These are phyloP conservation scores for Parachaetomium inaequale DNA, from an alignment of 495 filamentous ascomycete species.

Conservation along the genomic window DNA sequence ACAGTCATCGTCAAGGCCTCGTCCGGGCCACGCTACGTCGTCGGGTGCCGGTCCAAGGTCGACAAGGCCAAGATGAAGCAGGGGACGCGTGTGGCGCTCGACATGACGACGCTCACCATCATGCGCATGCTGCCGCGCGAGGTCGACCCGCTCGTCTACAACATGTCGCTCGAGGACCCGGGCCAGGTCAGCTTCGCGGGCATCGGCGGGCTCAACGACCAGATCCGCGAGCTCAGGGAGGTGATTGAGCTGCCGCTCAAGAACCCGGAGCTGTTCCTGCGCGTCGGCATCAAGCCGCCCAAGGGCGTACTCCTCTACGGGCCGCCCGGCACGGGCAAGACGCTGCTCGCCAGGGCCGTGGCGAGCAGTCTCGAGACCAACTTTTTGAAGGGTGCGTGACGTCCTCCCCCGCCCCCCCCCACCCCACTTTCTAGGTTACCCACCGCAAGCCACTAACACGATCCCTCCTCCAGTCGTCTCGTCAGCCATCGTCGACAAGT, in stretches of 20 bases:
- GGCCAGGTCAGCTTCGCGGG: slow-evolving; percentile 98
- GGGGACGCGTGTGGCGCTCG: slow-evolving; percentile 94
- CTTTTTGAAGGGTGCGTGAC: slow-evolving; percentile 81
- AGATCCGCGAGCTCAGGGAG: slow-evolving; percentile 95
- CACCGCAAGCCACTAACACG: neutral
- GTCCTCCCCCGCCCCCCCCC: neutral
- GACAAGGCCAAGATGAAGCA: slow-evolving; percentile 96
- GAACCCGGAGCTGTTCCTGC: slow-evolving; percentile 95
- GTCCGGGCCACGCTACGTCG: slow-evolving; percentile 95
- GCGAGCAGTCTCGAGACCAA: slow-evolving; percentile 97
- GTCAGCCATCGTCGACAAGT: slow-evolving; percentile 99
- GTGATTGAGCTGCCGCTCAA: slow-evolving; percentile 98
- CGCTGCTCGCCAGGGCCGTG: slow-evolving; percentile 88
- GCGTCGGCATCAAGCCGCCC: slow-evolving; percentile 98
- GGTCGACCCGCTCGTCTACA: slow-evolving; percentile 98
- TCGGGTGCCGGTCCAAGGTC: slow-evolving; percentile 97
- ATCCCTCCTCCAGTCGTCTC: slow-evolving; percentile 70
- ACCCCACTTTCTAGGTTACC: neutral
- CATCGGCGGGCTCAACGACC: slow-evolving; percentile 97
- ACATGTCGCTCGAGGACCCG: slow-evolving; percentile 98
- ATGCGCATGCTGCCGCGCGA: slow-evolving; percentile 99
- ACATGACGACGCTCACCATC: slow-evolving; percentile 99
- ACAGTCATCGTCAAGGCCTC: slow-evolving; percentile 78
- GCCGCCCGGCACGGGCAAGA: slow-evolving; percentile 98
- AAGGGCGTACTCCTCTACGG: slow-evolving; percentile 98